Evolutionary conservation across 2,329 filamentous ascomycete genomes (phyloP), one percentile per base, ranked within the genome.

Genomic region (Fusarium chaquense): DNA sequence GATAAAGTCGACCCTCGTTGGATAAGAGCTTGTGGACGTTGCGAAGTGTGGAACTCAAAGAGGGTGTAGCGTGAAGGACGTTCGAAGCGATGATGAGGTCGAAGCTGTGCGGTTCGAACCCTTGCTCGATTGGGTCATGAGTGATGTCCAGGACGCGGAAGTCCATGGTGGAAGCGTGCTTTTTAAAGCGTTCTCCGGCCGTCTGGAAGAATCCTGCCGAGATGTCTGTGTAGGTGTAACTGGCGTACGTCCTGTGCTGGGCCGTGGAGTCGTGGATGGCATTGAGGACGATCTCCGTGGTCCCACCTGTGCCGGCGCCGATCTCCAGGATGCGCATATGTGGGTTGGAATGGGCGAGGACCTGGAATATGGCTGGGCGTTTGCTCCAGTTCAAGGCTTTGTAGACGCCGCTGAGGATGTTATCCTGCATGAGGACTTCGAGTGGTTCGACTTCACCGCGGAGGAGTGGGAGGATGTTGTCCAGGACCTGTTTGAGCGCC

Each of bases 61-160:
- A 62, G 4, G 54, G 63, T 2, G 76, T 78, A 11, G 76, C 77
- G 33, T 78, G 76, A 1, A 78, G 47, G 5, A 76, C 76, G 46
- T 77, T 77, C 2, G 76, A 64, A 16, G 77, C 75, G 28, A 78
- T 24, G 40, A 80, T 55, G 2, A 80, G 57, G 45, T 79, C 78
- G 53, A 74, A 79, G 2, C 62, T 65, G 0, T 55, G 59, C 1
- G 56, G 47, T 8, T 74, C 67, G 41, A 77, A 79, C 0, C 76
- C 77, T 40, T 79, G 77, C 10, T 69, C 67, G 4, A 69, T 2
- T 0, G 77, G 73, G 36, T 77, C 71, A 15, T 63, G 66, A 56
- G 77, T 69, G 30, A 80, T 73, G 46, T 83, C 77, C 4, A 83
- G 72, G 1, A 55, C 53, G 20, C 67, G 54, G 46, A 77, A 78